Evolutionary conservation across 1,284 basidiomycete genomes (phyloP), one percentile per base, ranked within the genome.

Genomic region (Somion occarium): DNA sequence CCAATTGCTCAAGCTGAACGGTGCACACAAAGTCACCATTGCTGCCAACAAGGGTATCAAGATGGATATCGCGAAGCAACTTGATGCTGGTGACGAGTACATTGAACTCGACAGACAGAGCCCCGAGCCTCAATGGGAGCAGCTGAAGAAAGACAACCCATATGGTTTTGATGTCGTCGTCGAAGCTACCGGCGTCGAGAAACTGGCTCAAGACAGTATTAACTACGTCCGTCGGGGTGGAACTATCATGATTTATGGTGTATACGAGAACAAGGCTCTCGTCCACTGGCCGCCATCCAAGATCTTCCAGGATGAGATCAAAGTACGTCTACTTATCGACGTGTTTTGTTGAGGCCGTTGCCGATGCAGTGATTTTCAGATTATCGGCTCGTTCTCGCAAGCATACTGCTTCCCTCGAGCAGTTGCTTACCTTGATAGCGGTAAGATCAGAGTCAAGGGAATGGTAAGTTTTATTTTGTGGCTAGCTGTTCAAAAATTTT

Each of bases 1-100:
- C 1, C 91, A 94, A 67, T 77, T 94, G 44, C 68, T 93, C 59
- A 93, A 80, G 65, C 65, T 75, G 51, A 80, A 80, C 56, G 79
- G 78, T 56, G 79, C 79, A 4, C 60, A 66, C 48, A 71, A 69
- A 44, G 73, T 80, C 51, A 71, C 73, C 48, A 66, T 79, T 47
- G 77, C 76, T 13, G 76, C 79, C 30, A 78, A 80, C 67, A 73
- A 75, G 62, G 78, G 79, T 44, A 72, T 79, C 65, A 83, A 83
- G 72, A 82, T 76, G 71, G 74, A 79, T 49, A 71, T 82, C 51
- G 80, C 80, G 25, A 71, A 74, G 61, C 66, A 78, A 61, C 67
- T 83, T 38, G 70, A 74, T 26, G 74, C 72, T 19, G 79, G 64
- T 18, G 76, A 82, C 59, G 74, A 74, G 59, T 82, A 81, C 68